phyloP scores from a whole-genome alignment of 306 rosid genomes.

The Corylus heterophylla region DNA sequence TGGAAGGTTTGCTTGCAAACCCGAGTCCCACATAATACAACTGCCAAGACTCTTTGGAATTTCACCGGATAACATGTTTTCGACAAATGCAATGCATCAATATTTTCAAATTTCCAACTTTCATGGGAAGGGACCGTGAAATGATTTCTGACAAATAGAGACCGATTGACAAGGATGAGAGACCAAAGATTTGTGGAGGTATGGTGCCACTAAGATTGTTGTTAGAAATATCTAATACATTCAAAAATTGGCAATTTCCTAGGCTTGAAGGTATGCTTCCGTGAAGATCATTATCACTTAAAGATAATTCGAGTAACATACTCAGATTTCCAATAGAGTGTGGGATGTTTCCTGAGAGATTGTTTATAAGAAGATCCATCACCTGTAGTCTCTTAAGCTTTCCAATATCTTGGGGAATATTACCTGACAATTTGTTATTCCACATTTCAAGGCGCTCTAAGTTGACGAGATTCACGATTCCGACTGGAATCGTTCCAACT shows the following conservation, averaged over 20 bases:
- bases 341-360: background rate
- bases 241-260: background rate
- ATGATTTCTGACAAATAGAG: background rate
- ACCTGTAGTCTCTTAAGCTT: background rate
- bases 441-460: background rate
- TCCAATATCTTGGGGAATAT: background rate
- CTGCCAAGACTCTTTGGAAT: background rate
- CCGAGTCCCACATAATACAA: background rate
- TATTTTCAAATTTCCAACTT: background rate
- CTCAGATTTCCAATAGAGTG: background rate
- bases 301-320: fast-evolving
- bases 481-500: background rate
- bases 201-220: background rate
- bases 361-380: background rate
- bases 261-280: background rate
- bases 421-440: background rate
- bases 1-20: background rate
- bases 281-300: background rate
- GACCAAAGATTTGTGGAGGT: background rate
- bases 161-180: background rate
- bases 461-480: background rate
- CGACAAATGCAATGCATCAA: background rate
- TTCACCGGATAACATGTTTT: background rate
- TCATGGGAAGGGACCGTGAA: background rate
- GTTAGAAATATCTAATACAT: background rate